Base-by-base conservation (phyloP, 169 alveolate genomes). In the Plasmodium chabaudi region DNA sequence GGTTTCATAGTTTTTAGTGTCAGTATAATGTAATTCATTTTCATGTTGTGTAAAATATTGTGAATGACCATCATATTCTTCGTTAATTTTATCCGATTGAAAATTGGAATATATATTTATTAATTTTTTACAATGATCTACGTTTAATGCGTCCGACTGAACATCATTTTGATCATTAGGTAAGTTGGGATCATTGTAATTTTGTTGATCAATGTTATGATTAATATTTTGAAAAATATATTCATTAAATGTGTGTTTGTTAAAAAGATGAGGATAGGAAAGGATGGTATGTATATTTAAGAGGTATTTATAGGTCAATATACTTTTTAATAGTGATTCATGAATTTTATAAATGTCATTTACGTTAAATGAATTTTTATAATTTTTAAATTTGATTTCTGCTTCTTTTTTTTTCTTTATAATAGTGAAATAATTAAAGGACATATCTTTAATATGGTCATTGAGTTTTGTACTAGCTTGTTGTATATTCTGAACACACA, bases 221-320 rank as follows among this genome's bases (percentile, higher is more conserved):
- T 34, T 34, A 1, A 53, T 79, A 55, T 15, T 15, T 0, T 25
- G 5, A 79, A 79, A 79, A 10, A 79, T 42, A 46, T 79, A 79
- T 79, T 79, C 77, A 44, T 79, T 79, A 53, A 34, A 67, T 27
- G 89, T 65, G 55, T 15, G 25, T 3, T 65, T 65, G 60, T 64
- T 67, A 67, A 79, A 79, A 47, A 67, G 72, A 17, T 17, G 5
- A 13, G 89, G 89, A 70, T 79, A 79, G 5, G 79, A 3, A 12
- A 79, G 73, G n/a, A 71, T 46, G 34, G 89, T 79, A 70, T 79
- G 89, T 6, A 79, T 19, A 79, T 79, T 67, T 47, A 79, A 27
- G 46, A 79, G 34, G 42, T 79, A 79, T 59, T 79, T 79, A 65
- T 67, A 79, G 13, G 89, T 79, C 42, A 79, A 59, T 17, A 67